Percentiles rank a stretch among this genome's conserved stretches.
These are phyloP conservation scores for Solanum hybrid DNA, from an alignment of 305 asterid species.

Conservation along the genomic window DNA sequence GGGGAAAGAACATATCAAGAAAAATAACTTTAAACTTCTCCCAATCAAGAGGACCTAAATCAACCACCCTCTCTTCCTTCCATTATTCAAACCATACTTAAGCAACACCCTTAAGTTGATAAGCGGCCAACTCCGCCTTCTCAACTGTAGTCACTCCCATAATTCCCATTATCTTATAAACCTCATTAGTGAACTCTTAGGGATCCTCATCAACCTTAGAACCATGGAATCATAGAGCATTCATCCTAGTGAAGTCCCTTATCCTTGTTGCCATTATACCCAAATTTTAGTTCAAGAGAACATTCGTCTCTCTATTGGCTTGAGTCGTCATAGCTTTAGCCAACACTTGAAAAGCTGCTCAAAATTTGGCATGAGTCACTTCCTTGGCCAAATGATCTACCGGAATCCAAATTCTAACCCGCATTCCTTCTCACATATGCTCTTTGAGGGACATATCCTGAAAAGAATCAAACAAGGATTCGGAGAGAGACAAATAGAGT, in stretches of 20 bases:
- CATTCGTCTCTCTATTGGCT: not conserved
- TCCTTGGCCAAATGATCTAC: not conserved
- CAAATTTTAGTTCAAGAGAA: not conserved
- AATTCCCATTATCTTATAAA: not conserved
- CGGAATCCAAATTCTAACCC: too few species aligned
- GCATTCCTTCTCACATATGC: not conserved
- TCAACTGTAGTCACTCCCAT: not conserved
- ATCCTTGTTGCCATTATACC: not conserved
- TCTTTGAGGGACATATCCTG: too few species aligned
- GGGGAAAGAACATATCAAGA: not conserved
- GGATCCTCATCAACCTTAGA: not conserved
- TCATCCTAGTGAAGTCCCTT: not conserved
- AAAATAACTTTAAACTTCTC: not conserved
- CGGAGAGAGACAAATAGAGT: too few species aligned
- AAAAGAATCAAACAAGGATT: too few species aligned
- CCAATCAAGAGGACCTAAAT: not conserved
- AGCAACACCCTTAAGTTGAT: not conserved
- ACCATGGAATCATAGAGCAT: not conserved
- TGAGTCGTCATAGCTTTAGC: not conserved
- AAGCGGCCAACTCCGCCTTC: not conserved
- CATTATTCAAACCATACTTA: not conserved
- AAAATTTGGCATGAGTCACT: not conserved
- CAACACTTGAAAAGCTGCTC: not conserved
- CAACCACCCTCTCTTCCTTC: not conserved
- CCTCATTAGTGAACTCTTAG: not conserved